phyloP scores from a whole-genome alignment of 1,284 basidiomycete genomes.

The Marasmius tenuissimus region DNA sequence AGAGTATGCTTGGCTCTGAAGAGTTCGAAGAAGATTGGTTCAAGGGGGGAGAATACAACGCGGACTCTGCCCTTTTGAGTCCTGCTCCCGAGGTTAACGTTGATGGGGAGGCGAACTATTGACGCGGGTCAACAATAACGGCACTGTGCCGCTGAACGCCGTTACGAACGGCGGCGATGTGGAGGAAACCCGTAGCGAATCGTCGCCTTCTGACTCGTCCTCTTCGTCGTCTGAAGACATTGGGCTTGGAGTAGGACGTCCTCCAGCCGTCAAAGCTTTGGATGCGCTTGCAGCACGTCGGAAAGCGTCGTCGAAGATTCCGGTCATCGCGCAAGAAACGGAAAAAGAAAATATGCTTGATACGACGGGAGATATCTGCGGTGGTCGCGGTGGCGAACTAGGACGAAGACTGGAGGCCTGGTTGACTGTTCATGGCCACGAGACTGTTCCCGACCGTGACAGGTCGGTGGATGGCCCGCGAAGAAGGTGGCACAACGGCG shows the following conservation, averaged over 20 bases:
- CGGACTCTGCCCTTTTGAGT: constrained; percentile 1
- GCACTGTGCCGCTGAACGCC: neutral
- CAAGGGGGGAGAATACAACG: constrained; percentile 37
- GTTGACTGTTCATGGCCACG: constrained; percentile 45
- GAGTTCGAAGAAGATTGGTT: constrained; percentile 73
- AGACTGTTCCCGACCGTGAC: constrained; percentile 15
- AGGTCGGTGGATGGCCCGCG: constrained; percentile 8
- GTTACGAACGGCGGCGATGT: neutral
- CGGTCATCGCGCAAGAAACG: constrained; percentile 39
- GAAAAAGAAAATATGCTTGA: constrained; percentile 69
- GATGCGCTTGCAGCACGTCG: constrained; percentile 14
- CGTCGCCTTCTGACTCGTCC: neutral
- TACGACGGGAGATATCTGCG: constrained; percentile 70
- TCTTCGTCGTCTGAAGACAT: neutral
- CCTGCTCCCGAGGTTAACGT: constrained; percentile 1
- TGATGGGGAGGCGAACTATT: neutral
- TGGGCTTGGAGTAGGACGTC: constrained; percentile 10
- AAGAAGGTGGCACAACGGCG: constrained; percentile 14
- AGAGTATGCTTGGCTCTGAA: constrained; percentile 68
- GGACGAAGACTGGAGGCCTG: constrained; percentile 72
- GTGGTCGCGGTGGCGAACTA: constrained; percentile 73
- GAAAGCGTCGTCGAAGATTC: constrained; percentile 36
- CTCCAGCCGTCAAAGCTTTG: constrained; percentile 6
- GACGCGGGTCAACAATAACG: neutral
- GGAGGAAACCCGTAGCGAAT: neutral